A percentile compares a stretch with the other conserved stretches of the same genome.
phyloP scores from a whole-genome alignment of 176 grass and related monocot species.

The Aegilops speltoides region DNA sequence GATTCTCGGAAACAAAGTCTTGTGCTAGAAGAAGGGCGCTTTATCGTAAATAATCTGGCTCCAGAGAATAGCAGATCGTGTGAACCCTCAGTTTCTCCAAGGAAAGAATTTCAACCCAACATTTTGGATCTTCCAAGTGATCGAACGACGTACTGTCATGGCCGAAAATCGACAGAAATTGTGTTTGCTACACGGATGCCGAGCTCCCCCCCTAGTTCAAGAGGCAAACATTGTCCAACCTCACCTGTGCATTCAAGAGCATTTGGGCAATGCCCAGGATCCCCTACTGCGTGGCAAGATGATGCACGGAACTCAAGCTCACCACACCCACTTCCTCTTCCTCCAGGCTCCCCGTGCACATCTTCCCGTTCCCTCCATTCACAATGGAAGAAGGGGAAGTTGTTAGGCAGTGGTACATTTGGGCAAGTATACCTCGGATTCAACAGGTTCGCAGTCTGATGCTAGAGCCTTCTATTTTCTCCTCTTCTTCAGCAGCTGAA shows the following conservation, averaged over 20 bases:
- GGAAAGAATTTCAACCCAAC: conserved; percentile 41
- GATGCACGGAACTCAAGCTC: conserved; percentile 48
- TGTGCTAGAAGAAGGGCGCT: conserved; percentile 22
- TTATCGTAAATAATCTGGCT: conserved; percentile 40
- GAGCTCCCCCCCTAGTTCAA: conserved; percentile 42
- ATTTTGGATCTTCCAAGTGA: conserved; percentile 40
- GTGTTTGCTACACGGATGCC: conserved; percentile 36
- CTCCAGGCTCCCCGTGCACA: conserved; percentile 52
- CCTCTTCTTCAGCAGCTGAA: not conserved
- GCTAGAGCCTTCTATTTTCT: not conserved
- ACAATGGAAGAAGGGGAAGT: conserved; percentile 79
- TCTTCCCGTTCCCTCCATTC: conserved; percentile 49
- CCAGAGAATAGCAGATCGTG: conserved; percentile 36
- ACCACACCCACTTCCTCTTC: conserved; percentile 70
- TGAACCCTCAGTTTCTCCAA: conserved; percentile 45
- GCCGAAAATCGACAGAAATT: conserved; percentile 55
- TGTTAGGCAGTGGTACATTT: conserved; percentile 86
- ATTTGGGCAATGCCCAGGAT: conserved; percentile 51
- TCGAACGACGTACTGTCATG: conserved; percentile 24
- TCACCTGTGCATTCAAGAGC: conserved; percentile 45
- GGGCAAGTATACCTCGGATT: conserved; percentile 85
- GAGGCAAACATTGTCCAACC: conserved; percentile 31
- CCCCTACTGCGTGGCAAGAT: conserved; percentile 57
- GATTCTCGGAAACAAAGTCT: conserved; percentile 42
- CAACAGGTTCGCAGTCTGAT: conserved; percentile 55